A percentile compares a stretch with the other conserved stretches of the same genome.
These are phyloP conservation scores for Suillus subalutaceus DNA, from an alignment of 768 basidiomycete species.

Conservation along the genomic window DNA sequence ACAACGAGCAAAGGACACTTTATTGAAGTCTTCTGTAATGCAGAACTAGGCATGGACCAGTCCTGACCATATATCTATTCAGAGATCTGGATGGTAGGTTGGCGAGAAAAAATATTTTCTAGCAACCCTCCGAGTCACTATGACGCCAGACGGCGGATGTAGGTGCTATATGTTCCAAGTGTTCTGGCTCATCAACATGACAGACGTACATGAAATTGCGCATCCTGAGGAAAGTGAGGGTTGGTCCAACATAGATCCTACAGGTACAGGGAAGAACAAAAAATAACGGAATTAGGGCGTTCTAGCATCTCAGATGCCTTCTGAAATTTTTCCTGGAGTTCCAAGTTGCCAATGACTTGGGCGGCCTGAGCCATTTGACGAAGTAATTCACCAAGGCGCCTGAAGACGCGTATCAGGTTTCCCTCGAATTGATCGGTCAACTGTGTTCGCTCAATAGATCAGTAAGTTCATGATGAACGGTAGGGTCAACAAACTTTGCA, in stretches of 20 bases:
- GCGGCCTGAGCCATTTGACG: constrained; percentile 96
- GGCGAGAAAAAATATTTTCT: not conserved
- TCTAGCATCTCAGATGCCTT: constrained; percentile 92
- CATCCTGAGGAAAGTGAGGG: not conserved
- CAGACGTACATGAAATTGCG: not conserved
- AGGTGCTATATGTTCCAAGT: not conserved
- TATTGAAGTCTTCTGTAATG: not conserved
- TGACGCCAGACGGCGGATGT: not conserved
- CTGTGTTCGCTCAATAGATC: constrained; percentile 42
- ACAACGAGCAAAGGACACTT: not conserved
- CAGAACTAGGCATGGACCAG: not conserved
- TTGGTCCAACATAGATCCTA: constrained; percentile 31
- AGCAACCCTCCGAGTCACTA: not conserved
- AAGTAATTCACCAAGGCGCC: constrained; percentile 90
- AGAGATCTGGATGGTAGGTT: not conserved
- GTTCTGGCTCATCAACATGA: not conserved
- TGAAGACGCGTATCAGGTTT: constrained; percentile 93
- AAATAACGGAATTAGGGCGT: constrained; percentile 91
- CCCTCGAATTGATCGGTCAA: constrained; percentile 97
- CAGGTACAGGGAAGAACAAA: constrained; percentile 84
- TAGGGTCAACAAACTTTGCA: constrained; percentile 70
- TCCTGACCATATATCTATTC: not conserved
- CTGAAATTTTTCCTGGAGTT: constrained; percentile 92
- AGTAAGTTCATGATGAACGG: not conserved
- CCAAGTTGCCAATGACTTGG: constrained; percentile 94